These are phyloP conservation scores for Neolentinus lepideus DNA, from an alignment of 1,284 basidiomycete genomes.

Conservation along the genomic window DNA sequence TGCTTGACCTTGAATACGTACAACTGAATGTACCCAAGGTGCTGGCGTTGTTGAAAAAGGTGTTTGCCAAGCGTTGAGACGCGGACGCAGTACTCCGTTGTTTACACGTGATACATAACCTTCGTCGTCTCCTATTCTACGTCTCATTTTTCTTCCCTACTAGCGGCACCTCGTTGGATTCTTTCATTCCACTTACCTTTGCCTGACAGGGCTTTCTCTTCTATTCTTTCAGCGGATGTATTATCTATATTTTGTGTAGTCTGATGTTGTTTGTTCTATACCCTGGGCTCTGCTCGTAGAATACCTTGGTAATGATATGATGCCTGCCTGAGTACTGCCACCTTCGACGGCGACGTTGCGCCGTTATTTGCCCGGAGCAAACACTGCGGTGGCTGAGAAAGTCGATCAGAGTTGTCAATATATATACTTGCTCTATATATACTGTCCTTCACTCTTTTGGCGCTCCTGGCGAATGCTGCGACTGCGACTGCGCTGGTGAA, in stretches of 20 bases:
- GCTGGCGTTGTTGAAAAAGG: constrained; percentile 85
- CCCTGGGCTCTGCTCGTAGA: constrained; percentile 1
- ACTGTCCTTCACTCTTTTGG: neutral
- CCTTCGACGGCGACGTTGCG: neutral
- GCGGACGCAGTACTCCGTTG: neutral
- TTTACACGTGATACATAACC: neutral
- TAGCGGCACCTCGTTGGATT: neutral
- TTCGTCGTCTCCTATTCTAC: neutral
- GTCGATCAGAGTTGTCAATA: too few species aligned
- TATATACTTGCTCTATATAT: neutral
- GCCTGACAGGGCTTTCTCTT: neutral
- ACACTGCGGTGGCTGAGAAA: too few species aligned
- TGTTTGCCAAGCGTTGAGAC: constrained; percentile 76
- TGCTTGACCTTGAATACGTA: constrained; percentile 95
- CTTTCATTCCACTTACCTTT: neutral
- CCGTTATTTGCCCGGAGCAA: neutral
- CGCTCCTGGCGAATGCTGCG: neutral
- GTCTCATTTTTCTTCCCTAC: neutral
- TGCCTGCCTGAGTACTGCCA: neutral
- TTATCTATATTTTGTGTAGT: constrained; percentile 1
- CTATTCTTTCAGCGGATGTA: neutral
- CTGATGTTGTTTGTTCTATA: constrained; percentile 1
- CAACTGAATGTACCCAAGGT: constrained; percentile 96
- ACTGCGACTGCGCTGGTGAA: neutral
- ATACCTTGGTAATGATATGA: constrained; percentile 1